A percentile compares a stretch with the other conserved stretches of the same genome.
These are phyloP conservation scores for Escovopsis sp. DNA, from an alignment of 2,329 filamentous ascomycete species.

Conservation along the genomic window DNA sequence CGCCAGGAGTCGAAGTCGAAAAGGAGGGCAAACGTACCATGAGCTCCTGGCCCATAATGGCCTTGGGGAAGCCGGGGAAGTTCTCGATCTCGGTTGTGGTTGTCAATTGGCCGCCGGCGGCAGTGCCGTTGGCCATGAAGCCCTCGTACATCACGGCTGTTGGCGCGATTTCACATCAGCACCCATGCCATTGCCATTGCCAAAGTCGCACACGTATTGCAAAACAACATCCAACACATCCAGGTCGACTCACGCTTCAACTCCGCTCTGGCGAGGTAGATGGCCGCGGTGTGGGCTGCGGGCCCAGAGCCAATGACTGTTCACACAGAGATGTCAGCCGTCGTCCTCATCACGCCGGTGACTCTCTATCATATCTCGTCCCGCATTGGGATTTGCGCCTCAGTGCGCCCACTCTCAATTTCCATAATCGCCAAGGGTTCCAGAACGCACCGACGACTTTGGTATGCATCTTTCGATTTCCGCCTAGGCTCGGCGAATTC, in stretches of 20 bases:
- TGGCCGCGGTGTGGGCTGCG: constrained; percentile 90
- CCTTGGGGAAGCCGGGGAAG: constrained; percentile 85
- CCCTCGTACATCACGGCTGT: constrained; percentile 85
- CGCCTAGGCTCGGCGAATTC: constrained; percentile 11
- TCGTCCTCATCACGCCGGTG: too few relatives aligned
- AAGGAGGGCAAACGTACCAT: constrained; percentile 62
- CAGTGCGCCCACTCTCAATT: not conserved
- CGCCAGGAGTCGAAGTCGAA: too few relatives aligned
- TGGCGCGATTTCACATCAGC: not conserved
- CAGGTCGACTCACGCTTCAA: constrained; percentile 50
- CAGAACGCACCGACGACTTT: constrained; percentile 68
- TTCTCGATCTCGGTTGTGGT: constrained; percentile 98
- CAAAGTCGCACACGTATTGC: too few relatives aligned
- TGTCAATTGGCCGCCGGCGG: constrained; percentile 89
- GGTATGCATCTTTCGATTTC: constrained; percentile 63
- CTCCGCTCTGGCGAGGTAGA: constrained; percentile 91
- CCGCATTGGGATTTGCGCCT: not conserved
- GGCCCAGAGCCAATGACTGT: constrained; percentile 82
- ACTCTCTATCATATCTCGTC: too few relatives aligned
- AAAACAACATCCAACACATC: too few relatives aligned
- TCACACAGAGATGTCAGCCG: not conserved
- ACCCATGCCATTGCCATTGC: not conserved
- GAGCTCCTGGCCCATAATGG: constrained; percentile 72
- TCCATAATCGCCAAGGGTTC: too few relatives aligned
- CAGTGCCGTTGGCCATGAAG: constrained; percentile 93